These are phyloP conservation scores for Drechslerella coelobrocha DNA, from an alignment of 2,329 filamentous ascomycete genomes.

Conservation along the genomic window DNA sequence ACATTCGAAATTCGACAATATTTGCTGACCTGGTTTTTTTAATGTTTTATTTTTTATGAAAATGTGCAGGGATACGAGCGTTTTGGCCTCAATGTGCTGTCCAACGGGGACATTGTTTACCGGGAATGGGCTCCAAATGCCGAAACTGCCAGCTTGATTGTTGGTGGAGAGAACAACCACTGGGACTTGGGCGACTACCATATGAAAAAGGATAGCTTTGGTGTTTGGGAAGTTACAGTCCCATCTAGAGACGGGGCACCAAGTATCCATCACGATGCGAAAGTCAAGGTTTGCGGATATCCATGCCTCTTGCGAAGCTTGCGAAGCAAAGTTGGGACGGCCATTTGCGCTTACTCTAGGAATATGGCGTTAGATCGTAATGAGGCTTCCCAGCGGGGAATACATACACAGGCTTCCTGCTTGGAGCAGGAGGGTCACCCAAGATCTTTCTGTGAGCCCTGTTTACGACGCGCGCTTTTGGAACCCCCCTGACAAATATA, in stretches of 20 bases:
- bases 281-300: constrained; percentile 76
- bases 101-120: constrained; percentile 85
- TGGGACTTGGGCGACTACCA: constrained; percentile 84
- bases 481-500: constrained; percentile 85
- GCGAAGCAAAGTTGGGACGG: no score
- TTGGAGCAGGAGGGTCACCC: constrained; percentile 97
- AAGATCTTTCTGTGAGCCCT: constrained; percentile 86
- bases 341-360: no score
- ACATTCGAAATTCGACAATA: background rate
- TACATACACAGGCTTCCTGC: constrained; percentile 86
- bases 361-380: constrained; percentile 63
- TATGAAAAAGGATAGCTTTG: constrained; percentile 85
- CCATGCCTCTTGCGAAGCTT: no score
- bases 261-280: constrained; percentile 89
- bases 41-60: constrained; percentile 22
- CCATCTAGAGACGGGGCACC: constrained; percentile 76
- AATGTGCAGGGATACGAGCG: constrained; percentile 75
- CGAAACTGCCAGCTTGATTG: constrained; percentile 80
- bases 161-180: constrained; percentile 64
- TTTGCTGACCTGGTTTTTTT: constrained; percentile 13
- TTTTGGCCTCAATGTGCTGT: constrained; percentile 82
- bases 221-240: constrained; percentile 83
- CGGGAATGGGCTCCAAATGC: constrained; percentile 97
- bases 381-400: constrained; percentile 79
- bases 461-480: constrained; percentile 96